Percentiles rank a stretch among this genome's conserved stretches.
Conservation (phyloP, 2,329 filamentous ascomycete genomes). For the Blastomyces percursus region DNA sequence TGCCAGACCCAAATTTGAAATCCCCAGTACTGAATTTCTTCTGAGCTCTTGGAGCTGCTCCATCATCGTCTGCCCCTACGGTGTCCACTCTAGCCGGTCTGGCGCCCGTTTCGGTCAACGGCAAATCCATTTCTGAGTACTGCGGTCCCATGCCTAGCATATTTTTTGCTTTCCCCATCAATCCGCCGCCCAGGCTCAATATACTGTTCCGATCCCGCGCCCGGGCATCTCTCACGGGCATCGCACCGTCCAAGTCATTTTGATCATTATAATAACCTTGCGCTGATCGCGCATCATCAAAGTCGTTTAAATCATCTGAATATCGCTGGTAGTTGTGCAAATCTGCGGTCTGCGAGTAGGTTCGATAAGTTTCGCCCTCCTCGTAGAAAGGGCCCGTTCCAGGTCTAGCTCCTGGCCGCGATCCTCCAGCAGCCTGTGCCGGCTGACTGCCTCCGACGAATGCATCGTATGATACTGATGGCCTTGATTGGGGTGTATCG, state of each 20-base stretch:
- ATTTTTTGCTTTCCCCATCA: conserved; percentile 79
- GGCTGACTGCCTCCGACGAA: conserved; percentile 64
- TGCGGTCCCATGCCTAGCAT: conserved; percentile 74
- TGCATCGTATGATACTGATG: conserved; percentile 87
- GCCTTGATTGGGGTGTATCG: conserved; percentile 55
- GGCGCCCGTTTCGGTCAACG: conserved; percentile 67
- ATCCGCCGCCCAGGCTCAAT: conserved; percentile 70
- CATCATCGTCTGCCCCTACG: conserved; percentile 32
- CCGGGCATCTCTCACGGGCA: conserved; percentile 32
- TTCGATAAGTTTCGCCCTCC: conserved; percentile 21
- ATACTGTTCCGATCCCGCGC: conserved; percentile 80
- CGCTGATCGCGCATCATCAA: conserved; percentile 62
- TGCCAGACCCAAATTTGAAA: conserved; percentile 88
- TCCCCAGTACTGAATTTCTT: conserved; percentile 56
- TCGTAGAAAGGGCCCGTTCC: conserved; percentile 8
- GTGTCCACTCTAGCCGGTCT: conserved; percentile 38
- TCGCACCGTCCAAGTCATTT: conserved; percentile 37
- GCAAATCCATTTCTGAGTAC: conserved; percentile 98
- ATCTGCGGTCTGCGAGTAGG: conserved; percentile 66
- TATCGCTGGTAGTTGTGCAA: conserved; percentile 85
- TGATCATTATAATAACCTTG: conserved; percentile 61
- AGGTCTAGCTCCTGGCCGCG: conserved; percentile 25
- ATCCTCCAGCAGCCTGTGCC: conserved; percentile 35
- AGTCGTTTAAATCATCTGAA: conserved; percentile 69
- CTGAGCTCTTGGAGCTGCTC: conserved; percentile 31